These are phyloP conservation scores for Ailanthus altissimus DNA, from an alignment of 345 rosid genomes.

Conservation along the genomic window DNA sequence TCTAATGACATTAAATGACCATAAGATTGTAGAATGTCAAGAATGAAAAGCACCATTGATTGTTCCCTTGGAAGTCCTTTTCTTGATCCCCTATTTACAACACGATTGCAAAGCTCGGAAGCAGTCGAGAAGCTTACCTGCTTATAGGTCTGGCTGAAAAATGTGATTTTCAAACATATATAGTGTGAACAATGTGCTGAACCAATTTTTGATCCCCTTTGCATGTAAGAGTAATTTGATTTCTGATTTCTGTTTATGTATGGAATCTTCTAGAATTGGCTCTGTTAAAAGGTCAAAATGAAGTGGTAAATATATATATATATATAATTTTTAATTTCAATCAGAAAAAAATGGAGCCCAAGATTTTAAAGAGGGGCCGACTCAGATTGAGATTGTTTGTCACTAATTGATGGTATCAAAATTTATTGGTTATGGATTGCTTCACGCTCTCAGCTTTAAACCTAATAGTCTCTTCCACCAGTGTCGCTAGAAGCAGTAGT, in stretches of 20 bases:
- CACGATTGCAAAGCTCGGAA: not conserved
- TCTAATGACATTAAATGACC: constrained; percentile 5
- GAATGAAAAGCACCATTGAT: not conserved
- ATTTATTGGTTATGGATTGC: no score
- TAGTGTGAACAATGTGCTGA: not conserved
- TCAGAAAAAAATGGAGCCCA: no score
- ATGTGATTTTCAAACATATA: not conserved
- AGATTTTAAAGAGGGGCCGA: no score
- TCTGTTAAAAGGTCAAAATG: no score
- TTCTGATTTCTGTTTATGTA: not conserved
- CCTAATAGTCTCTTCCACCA: not conserved
- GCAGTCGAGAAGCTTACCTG: not conserved
- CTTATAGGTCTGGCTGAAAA: not conserved
- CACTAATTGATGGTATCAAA: no score
- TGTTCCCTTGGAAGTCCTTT: not conserved
- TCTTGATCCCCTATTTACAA: not conserved
- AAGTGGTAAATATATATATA: no score
- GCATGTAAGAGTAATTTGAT: not conserved
- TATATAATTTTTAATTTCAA: no score
- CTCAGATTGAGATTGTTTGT: no score
- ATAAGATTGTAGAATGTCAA: not conserved
- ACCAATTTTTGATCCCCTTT: not conserved
- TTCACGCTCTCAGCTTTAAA: no score
- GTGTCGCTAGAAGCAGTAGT: not conserved
- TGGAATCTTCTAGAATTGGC: not conserved